phyloP scores from a whole-genome alignment of 352 stramenopile species.

The Globisporangium alternatum region DNA sequence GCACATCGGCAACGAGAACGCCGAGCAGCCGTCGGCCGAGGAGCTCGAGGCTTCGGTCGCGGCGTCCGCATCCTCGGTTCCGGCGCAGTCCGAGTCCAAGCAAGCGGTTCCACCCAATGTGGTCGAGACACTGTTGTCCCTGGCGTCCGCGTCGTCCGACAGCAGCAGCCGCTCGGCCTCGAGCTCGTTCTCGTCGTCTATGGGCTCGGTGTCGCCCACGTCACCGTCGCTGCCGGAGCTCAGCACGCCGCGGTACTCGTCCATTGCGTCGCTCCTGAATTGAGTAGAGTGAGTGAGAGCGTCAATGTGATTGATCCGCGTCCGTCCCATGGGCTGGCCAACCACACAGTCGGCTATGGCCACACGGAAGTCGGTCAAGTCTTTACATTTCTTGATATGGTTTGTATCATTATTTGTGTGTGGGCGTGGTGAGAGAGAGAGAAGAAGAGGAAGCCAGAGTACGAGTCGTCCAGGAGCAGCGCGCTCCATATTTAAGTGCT shows the following conservation, averaged over 20 bases:
- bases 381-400: conserved; percentile 11
- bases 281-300: conserved; percentile 19
- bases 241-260: conserved; percentile 18
- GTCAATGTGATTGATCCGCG: no score
- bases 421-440: neutral
- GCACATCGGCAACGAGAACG: conserved; percentile 40
- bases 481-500: conserved; percentile 18
- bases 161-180: neutral
- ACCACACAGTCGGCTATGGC: neutral
- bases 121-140: conserved; percentile 64
- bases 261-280: conserved; percentile 59
- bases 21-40: conserved; percentile 16
- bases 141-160: conserved; percentile 14
- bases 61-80: neutral
- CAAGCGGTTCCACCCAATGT: conserved; percentile 34
- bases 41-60: neutral
- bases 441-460: conserved; percentile 6
- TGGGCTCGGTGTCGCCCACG: conserved; percentile 6
- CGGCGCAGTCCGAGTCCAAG: conserved; percentile 11
- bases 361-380: no score
- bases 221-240: conserved; percentile 18
- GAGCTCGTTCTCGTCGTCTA: conserved; percentile 9
- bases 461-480: conserved; percentile 10
- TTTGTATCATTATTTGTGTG: conserved; percentile 10
- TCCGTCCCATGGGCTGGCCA: neutral